Conservation (phyloP, 306 rosid genomes). For the Cucurbita maxima region DNA sequence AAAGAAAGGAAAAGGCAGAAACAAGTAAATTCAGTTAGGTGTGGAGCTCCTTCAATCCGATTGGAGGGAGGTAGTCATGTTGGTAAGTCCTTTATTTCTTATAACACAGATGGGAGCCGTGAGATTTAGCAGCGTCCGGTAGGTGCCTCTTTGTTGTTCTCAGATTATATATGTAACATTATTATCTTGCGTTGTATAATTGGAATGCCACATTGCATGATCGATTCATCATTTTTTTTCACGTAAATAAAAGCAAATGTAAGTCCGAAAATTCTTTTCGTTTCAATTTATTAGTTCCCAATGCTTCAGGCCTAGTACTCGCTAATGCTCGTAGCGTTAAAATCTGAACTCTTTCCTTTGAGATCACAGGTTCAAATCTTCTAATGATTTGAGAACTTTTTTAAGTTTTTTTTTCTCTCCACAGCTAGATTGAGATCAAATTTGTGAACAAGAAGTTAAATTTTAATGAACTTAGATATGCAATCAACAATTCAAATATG, state of each 20-base stretch:
- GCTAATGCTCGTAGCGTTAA: neutral
- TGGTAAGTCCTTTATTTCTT: slow-evolving; percentile 8
- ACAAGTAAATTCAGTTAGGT: neutral
- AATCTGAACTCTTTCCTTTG: no score
- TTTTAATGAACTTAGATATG: no score
- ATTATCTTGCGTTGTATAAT: slow-evolving; percentile 39
- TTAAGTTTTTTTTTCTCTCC: no score
- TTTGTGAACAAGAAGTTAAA: no score
- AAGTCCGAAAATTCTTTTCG: neutral
- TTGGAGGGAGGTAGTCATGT: neutral
- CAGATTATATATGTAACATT: slow-evolving; percentile 39
- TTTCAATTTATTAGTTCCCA: neutral
- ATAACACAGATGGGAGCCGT: neutral
- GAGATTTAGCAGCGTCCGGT: slow-evolving; percentile 21
- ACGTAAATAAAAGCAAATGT: slow-evolving; percentile 47
- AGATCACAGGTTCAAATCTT: no score
- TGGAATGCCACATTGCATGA: slow-evolving; percentile 61
- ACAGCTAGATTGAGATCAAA: no score
- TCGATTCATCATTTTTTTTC: slow-evolving; percentile 79
- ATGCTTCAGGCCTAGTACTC: neutral
- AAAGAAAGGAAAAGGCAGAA: slow-evolving; percentile 13
- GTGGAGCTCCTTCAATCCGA: neutral
- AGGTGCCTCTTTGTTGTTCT: slow-evolving; percentile 65
- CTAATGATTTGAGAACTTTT: no score
- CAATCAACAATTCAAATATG: no score